A percentile compares a stretch with the other conserved stretches of the same genome.
Evolutionary conservation across 23 red algal genomes (phyloP).

Genomic region (Cyanidioschyzon merolae): DNA sequence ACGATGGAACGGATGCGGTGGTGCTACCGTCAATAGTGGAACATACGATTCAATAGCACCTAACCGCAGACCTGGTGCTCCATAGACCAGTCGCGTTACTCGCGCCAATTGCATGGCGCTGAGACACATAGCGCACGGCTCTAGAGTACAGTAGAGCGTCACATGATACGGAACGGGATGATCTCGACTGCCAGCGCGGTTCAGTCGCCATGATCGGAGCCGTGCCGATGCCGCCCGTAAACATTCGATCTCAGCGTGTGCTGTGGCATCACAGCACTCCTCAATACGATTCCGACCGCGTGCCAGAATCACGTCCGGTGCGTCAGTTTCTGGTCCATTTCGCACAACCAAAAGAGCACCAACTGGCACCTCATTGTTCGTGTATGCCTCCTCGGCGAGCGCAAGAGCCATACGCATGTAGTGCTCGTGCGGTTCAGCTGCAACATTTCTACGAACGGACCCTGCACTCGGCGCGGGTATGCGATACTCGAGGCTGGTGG

Average conservation of each 20-base stretch:
- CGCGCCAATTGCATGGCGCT: conserved; percentile 53
- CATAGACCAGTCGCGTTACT: conserved; percentile 61
- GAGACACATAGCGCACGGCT: conserved; percentile 94
- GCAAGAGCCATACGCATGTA: conserved; percentile 66
- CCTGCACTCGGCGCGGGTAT: too few relatives aligned
- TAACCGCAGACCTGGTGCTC: conserved; percentile 56
- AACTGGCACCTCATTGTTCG: conserved; percentile 66
- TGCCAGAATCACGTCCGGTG: conserved; percentile 31
- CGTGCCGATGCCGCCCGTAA: conserved; percentile 26
- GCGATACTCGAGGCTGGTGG: too few relatives aligned
- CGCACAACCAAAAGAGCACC: conserved; percentile 53
- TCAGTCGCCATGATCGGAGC: conserved; percentile 43
- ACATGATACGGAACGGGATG: not conserved
- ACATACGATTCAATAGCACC: conserved; percentile 77
- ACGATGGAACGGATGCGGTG: conserved; percentile 41
- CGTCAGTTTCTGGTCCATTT: not conserved
- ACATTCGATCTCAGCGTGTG: conserved; percentile 85
- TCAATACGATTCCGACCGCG: conserved; percentile 58
- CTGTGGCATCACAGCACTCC: conserved; percentile 34
- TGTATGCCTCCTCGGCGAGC: conserved; percentile 33
- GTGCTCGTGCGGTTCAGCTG: conserved; percentile 21
- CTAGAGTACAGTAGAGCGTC: conserved; percentile 69
- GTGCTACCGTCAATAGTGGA: conserved; percentile 13
- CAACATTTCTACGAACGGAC: not conserved
- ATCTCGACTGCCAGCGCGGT: conserved; percentile 12